phyloP scores from a whole-genome alignment of 2,329 filamentous ascomycete species.

The Chrysoporthe deuterocubensis region DNA sequence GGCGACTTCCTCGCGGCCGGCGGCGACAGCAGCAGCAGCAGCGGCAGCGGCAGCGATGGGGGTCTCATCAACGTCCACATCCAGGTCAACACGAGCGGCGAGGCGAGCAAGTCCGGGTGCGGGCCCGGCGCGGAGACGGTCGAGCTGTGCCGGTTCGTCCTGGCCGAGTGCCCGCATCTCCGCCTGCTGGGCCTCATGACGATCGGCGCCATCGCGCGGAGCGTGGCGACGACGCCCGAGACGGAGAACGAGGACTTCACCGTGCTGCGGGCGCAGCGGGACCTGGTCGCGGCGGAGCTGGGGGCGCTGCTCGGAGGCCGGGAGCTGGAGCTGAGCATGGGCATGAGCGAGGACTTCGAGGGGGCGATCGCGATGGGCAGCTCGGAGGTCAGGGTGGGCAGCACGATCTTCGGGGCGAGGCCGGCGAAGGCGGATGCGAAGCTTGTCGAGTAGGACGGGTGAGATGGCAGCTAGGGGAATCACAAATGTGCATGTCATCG shows the following conservation, averaged over 20 bases:
- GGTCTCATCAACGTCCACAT: slow-evolving; percentile 73
- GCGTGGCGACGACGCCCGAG: slow-evolving; percentile 71
- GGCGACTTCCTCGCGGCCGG: slow-evolving; percentile 44
- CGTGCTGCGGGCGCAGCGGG: slow-evolving; percentile 68
- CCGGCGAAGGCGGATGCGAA: slow-evolving; percentile 80
- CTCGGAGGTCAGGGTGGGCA: slow-evolving; percentile 88
- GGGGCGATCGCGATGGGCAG: slow-evolving; percentile 83
- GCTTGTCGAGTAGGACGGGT: slow-evolving; percentile 52
- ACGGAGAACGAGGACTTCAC: slow-evolving; percentile 93
- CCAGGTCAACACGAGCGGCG: slow-evolving; percentile 94
- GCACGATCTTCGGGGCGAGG: slow-evolving; percentile 88
- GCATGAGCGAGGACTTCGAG: slow-evolving; percentile 97
- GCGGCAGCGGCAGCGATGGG: too few relatives aligned
- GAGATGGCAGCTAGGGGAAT: not conserved
- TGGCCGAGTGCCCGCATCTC: slow-evolving; percentile 70
- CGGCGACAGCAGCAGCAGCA: not conserved
- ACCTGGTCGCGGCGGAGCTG: slow-evolving; percentile 68
- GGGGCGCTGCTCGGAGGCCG: slow-evolving; percentile 46
- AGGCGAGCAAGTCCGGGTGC: slow-evolving; percentile 81
- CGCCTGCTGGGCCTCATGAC: slow-evolving; percentile 89
- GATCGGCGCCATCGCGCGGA: slow-evolving; percentile 91
- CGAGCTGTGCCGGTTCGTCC: slow-evolving; percentile 71
- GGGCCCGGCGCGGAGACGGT: slow-evolving; percentile 65
- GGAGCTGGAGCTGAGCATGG: slow-evolving; percentile 92
- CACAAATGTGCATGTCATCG: not conserved